Conservation (phyloP, 1,284 basidiomycete species). For the Uromyces viciae-fabae region DNA sequence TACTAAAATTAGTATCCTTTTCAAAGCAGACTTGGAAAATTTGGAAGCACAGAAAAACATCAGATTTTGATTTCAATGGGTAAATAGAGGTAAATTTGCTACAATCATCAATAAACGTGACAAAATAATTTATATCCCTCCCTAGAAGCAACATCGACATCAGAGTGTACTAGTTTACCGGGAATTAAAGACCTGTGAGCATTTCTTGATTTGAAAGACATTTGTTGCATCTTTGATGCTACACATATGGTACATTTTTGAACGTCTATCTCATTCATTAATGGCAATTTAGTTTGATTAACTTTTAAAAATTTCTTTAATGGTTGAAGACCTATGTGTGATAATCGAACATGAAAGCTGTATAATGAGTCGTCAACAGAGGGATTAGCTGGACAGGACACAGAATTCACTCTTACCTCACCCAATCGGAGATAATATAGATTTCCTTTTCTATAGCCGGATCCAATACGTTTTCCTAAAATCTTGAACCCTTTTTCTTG, state of each 20-base stretch:
- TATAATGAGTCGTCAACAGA: not conserved
- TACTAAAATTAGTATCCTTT: slow-evolving; percentile 47
- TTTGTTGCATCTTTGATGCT: not conserved
- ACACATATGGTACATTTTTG: not conserved
- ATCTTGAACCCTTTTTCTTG: not conserved
- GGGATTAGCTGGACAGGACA: not conserved
- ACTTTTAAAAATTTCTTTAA: not conserved
- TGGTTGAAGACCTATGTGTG: slow-evolving; percentile 5
- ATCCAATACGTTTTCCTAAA: not conserved
- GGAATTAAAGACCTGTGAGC: not conserved
- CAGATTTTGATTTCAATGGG: slow-evolving; percentile 21
- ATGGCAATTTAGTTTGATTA: not conserved
- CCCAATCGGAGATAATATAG: not conserved
- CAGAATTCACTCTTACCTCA: not conserved
- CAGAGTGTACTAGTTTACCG: slow-evolving; percentile 6
- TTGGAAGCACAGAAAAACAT: slow-evolving; percentile 49
- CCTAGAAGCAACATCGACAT: not conserved
- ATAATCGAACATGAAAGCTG: not conserved
- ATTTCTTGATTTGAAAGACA: not conserved
- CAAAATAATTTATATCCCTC: slow-evolving; percentile 51
- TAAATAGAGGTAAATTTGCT: not conserved
- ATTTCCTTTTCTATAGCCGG: not conserved
- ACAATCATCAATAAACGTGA: slow-evolving; percentile 51
- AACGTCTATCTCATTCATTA: not conserved
- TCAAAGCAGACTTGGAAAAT: slow-evolving; percentile 52